These are phyloP conservation scores for Hirschfeldia incana DNA, from an alignment of 345 rosid species.

Conservation along the genomic window DNA sequence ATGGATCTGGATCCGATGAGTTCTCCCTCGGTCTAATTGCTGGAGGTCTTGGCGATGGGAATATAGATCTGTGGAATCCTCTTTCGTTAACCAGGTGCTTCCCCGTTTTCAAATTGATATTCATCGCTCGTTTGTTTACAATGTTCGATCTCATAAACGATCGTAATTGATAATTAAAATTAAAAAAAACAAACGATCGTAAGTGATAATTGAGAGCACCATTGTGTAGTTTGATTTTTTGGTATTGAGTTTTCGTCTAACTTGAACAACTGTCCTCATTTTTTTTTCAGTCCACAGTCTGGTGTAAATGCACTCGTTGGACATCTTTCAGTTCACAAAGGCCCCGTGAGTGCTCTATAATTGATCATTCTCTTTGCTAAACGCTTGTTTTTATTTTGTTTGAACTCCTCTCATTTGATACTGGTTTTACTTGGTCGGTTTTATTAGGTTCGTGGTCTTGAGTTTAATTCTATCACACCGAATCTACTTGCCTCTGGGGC, in stretches of 20 bases:
- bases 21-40: slow-evolving; percentile 85
- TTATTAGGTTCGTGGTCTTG: slow-evolving; percentile 94
- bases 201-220: background rate
- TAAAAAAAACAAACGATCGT: background rate
- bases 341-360: slow-evolving; percentile 72
- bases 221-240: background rate
- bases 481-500: slow-evolving; percentile 97
- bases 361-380: background rate
- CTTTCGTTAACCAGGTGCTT: slow-evolving; percentile 68
- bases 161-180: background rate
- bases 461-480: slow-evolving; percentile 73
- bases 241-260: slow-evolving; percentile 17
- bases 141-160: background rate
- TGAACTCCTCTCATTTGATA: slow-evolving; percentile 5
- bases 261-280: background rate
- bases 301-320: slow-evolving; percentile 65
- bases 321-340: slow-evolving; percentile 80
- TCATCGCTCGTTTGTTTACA: background rate
- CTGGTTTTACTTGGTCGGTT: background rate
- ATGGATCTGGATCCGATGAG: slow-evolving; percentile 81
- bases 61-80: slow-evolving; percentile 89
- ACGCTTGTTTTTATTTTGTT: background rate
- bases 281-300: slow-evolving; percentile 55
- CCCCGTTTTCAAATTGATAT: background rate
- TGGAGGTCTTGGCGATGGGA: slow-evolving; percentile 95